Percentiles rank a stretch among this genome's conserved stretches.
phyloP scores from a whole-genome alignment of 2,329 filamentous ascomycete species.

The Cladosporium halotolerans region DNA sequence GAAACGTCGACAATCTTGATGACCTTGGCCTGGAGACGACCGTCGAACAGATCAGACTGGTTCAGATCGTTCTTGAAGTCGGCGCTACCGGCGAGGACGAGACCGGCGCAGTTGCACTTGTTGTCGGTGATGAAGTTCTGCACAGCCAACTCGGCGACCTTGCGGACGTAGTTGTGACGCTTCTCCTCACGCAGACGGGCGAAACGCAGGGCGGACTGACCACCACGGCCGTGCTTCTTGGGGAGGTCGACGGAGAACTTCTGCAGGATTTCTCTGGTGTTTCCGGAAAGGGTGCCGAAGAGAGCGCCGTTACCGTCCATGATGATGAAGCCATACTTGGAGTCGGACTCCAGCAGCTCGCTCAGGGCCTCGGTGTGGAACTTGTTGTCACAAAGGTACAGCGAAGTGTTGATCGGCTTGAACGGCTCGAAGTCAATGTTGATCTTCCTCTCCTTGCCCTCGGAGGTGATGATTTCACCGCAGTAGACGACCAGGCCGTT shows the following conservation, averaged over 20 bases:
- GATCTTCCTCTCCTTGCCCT: constrained; percentile 99
- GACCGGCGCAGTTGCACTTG: constrained; percentile 94
- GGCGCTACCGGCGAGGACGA: constrained; percentile 92
- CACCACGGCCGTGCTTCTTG: constrained; percentile 99
- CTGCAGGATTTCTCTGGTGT: constrained; percentile 92
- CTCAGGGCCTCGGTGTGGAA: constrained; percentile 97
- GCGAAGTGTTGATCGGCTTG: constrained; percentile 99
- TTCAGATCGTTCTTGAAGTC: constrained; percentile 99
- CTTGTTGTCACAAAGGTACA: constrained; percentile 99
- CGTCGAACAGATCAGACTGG: constrained; percentile 94
- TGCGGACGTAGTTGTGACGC: constrained; percentile 99
- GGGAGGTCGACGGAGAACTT: constrained; percentile 98
- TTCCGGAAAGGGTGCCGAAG: constrained; percentile 93
- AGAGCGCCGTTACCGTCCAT: constrained; percentile 99
- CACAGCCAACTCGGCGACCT: constrained; percentile 94
- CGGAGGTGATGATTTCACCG: constrained; percentile 98
- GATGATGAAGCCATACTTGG: constrained; percentile 99
- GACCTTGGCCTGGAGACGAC: constrained; percentile 84
- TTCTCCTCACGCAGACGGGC: constrained; percentile 99
- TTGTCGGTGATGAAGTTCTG: constrained; percentile 98
- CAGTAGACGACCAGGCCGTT: constrained; percentile 98
- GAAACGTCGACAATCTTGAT: constrained; percentile 99
- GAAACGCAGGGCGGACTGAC: constrained; percentile 98
- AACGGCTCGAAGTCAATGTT: constrained; percentile 99
- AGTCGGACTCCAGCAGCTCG: constrained; percentile 95